Evolutionary conservation across 192 early-diverging fungal genomes (phyloP), one percentile per base, ranked within the genome.

Genomic region (Backusella circina): DNA sequence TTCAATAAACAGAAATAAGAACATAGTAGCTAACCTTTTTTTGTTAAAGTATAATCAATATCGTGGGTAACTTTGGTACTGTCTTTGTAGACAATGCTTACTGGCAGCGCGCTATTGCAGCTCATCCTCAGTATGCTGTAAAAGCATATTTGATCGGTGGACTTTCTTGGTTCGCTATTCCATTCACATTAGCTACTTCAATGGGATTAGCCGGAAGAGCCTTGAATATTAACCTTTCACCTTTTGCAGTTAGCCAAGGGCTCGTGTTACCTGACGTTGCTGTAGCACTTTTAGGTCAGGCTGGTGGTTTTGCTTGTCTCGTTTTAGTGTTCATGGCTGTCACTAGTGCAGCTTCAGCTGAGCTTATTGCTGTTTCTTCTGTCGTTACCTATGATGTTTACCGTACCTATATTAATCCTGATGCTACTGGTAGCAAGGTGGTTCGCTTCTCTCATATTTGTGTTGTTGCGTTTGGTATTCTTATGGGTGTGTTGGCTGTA

Each of bases 31-130:
- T 70, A 31, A 54, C 36, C 15, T 38, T 70, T 18, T 12, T 36
- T 54, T 23, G 15, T 2, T 70, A 16, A 28, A 75, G 92, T 30
- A 87, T 92, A 28, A 92, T 92, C 75, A 92, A 92, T 65, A 78
- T 92, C 44, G 90, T 92, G 44, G 92, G 92, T 54, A 92, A 92
- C 75, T 93, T 93, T 79, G 92, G 92, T 67, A 92, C 90, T 4
- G 90, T 92, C 15, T 90, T 92, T 74, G 87, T 90, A 15, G 91
- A 92, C 65, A 89, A 94, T 72, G 90, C 88, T 15, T 93, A 94
- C 77, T 93, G 87, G 87, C 92, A 93, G 80, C 87, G 91, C 37
- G 91, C 91, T 33, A 90, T 93, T 71, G 92, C 92, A 64, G 83
- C 91, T 15, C 77, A 80, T n/a, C 91, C 91, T 21, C 80, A 81